phyloP scores from a whole-genome alignment of 257 asterid genomes.

The Haberlea rhodopensis region DNA sequence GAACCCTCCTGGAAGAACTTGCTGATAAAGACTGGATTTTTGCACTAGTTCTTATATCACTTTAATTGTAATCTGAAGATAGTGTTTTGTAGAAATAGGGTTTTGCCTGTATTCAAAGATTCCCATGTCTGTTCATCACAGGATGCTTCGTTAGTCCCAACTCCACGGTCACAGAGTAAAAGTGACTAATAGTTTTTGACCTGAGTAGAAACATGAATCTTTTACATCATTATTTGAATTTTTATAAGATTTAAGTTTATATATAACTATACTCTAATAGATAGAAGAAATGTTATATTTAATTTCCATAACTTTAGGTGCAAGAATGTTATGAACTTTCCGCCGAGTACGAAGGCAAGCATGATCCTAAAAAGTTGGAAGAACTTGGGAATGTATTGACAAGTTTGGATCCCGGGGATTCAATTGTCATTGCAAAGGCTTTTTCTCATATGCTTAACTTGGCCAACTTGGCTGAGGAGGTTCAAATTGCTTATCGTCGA shows the following conservation, averaged over 20 bases:
- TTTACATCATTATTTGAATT: neutral
- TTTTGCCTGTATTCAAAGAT: neutral
- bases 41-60: conserved; percentile 9
- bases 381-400: conserved; percentile 54
- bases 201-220: conserved; percentile 5
- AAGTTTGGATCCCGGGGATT: conserved; percentile 59
- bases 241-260: neutral
- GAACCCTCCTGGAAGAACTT: neutral
- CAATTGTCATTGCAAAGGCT: conserved; percentile 56
- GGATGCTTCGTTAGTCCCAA: neutral
- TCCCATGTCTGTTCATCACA: conserved; percentile 10
- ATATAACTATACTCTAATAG: neutral
- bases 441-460: conserved; percentile 67
- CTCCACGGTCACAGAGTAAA: neutral
- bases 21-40: conserved; percentile 21
- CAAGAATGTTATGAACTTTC: conserved; percentile 62
- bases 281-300: neutral
- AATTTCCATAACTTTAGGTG: conserved; percentile 32
- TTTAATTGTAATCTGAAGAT: neutral
- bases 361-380: conserved; percentile 49
- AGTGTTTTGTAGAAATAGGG: neutral
- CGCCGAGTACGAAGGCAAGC: conserved; percentile 54
- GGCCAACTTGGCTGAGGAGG: conserved; percentile 69
- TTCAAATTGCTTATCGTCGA: conserved; percentile 53
- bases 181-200: conserved; percentile 5